Conservation (phyloP, 257 asterid species). For the Nicotiana attenuata region DNA sequence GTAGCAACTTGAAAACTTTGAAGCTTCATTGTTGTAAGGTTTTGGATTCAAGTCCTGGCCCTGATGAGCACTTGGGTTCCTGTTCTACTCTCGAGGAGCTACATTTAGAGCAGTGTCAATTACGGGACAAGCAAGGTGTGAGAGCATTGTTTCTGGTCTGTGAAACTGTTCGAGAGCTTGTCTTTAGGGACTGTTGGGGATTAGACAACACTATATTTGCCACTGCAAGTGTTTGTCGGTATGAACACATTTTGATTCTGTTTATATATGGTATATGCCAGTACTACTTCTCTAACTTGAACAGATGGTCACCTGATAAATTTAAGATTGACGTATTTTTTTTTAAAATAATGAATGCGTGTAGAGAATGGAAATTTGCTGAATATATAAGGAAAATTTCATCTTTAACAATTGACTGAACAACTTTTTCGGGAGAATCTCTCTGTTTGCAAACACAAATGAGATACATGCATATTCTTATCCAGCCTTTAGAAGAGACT, state of each 20-base stretch:
- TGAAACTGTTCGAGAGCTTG: slow-evolving; percentile 41
- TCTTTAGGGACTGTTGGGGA: slow-evolving; percentile 81
- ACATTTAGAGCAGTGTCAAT: slow-evolving; percentile 63
- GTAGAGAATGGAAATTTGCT: not conserved
- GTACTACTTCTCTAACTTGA: not conserved
- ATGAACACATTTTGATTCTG: slow-evolving; percentile 2
- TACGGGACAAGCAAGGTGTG: slow-evolving; percentile 51
- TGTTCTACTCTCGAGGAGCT: slow-evolving; percentile 83
- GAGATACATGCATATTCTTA: not conserved
- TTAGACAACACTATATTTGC: slow-evolving; percentile 53
- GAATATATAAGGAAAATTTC: not conserved
- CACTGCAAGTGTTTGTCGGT: slow-evolving; percentile 58
- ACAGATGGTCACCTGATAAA: not conserved
- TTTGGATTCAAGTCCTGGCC: slow-evolving; percentile 70
- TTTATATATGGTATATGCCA: not conserved
- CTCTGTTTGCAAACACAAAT: not conserved
- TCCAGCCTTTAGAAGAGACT: not conserved
- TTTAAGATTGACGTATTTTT: not conserved
- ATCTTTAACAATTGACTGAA: not conserved
- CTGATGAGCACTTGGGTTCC: slow-evolving; percentile 65
- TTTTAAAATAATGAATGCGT: not conserved
- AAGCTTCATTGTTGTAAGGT: slow-evolving; percentile 62
- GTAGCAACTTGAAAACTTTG: slow-evolving; percentile 73
- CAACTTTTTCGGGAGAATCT: not conserved
- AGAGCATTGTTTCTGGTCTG: slow-evolving; percentile 69